phyloP scores from a whole-genome alignment of 768 basidiomycete genomes.

The Chalciporus pseudorubinellus region DNA sequence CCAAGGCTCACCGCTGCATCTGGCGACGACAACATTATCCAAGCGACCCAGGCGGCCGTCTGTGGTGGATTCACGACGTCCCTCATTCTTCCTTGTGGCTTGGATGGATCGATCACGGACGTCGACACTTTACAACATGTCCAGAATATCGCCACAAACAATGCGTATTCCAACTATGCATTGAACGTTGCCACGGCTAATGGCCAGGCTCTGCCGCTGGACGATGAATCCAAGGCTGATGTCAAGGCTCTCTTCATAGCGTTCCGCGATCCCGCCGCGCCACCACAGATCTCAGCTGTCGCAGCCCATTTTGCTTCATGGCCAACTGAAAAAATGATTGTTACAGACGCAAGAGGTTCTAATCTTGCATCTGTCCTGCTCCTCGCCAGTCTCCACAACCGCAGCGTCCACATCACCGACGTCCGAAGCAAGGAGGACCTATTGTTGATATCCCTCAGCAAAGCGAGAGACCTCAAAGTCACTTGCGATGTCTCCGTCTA shows the following conservation, averaged over 20 bases:
- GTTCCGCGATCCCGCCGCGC: conserved; percentile 48
- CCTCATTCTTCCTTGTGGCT: conserved; percentile 72
- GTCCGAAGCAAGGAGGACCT: conserved; percentile 86
- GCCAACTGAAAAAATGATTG: conserved; percentile 88
- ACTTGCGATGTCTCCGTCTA: conserved; percentile 96
- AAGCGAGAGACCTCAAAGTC: conserved; percentile 89
- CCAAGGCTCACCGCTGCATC: conserved; percentile 60
- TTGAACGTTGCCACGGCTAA: conserved; percentile 75
- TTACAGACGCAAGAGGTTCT: conserved; percentile 90
- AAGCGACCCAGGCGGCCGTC: conserved; percentile 77
- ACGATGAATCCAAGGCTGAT: conserved; percentile 75
- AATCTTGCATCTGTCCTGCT: conserved; percentile 92
- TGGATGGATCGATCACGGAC: conserved; percentile 63
- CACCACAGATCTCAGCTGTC: conserved; percentile 66
- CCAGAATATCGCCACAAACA: conserved; percentile 56
- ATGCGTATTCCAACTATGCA: conserved; percentile 85
- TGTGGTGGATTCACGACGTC: conserved; percentile 89
- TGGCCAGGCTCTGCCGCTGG: conserved; percentile 58
- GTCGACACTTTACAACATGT: conserved; percentile 65
- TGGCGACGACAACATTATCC: conserved; percentile 50
- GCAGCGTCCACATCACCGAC: conserved; percentile 87
- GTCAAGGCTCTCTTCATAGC: conserved; percentile 88
- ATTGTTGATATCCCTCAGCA: conserved; percentile 88
- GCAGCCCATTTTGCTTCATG: conserved; percentile 88
- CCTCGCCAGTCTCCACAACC: conserved; percentile 87